phyloP scores from a whole-genome alignment of 441 rosid species.

The Gossypium trilobum region DNA sequence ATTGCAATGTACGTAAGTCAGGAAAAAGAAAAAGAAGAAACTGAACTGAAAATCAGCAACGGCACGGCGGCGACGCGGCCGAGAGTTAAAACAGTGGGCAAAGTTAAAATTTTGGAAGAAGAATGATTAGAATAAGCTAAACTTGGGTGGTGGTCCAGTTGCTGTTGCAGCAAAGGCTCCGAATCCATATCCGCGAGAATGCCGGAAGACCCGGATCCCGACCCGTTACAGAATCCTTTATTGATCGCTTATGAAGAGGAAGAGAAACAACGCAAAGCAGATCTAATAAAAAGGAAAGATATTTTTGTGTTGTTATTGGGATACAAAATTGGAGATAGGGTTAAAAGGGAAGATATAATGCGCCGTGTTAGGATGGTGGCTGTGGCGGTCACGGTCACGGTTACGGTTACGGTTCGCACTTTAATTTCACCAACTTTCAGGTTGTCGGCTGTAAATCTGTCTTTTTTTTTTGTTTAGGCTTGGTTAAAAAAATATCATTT shows the following conservation, averaged over 20 bases:
- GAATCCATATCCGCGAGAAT: conserved; percentile 42
- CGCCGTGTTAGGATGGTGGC: conserved; percentile 21
- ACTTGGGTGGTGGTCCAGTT: conserved; percentile 18
- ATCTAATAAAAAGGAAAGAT: conserved; percentile 27
- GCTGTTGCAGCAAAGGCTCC: conserved; percentile 24
- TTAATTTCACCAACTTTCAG: background rate
- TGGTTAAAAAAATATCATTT: no score
- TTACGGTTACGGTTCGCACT: conserved; percentile 24
- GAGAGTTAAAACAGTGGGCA: conserved; percentile 83
- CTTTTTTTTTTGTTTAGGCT: no score
- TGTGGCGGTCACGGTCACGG: conserved; percentile 4
- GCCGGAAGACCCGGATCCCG: conserved; percentile 33
- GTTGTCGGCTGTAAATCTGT: background rate
- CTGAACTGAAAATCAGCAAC: conserved; percentile 59
- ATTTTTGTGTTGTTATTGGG: conserved; percentile 16
- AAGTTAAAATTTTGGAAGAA: conserved; percentile 53
- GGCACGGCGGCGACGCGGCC: conserved; percentile 93
- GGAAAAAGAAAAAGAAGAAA: background rate
- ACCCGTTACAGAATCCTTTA: conserved; percentile 20
- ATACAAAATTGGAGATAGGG: conserved; percentile 31
- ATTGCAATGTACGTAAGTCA: background rate
- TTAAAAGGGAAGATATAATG: conserved; percentile 36
- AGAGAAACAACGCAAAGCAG: conserved; percentile 18
- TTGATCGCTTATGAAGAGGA: conserved; percentile 9
- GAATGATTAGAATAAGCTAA: conserved; percentile 1